Conservation (phyloP, 2,329 filamentous ascomycete species). For the Cadophora luteo-olivacea region DNA sequence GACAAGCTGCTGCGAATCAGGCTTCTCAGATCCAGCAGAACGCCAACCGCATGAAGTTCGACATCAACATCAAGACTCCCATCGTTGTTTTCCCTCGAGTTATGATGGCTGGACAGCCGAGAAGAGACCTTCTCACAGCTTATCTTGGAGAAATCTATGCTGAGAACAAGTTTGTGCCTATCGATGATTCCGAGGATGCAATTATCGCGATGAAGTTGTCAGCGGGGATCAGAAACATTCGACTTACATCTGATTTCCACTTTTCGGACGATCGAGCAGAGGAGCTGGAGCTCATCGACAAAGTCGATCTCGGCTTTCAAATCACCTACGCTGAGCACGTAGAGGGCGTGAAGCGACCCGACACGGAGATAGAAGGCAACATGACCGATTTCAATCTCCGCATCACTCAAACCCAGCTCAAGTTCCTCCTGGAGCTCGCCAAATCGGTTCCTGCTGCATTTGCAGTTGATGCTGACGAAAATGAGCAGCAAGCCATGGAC, state of each 20-base stretch:
- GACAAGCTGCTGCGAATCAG: constrained; percentile 91
- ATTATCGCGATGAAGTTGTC: constrained; percentile 88
- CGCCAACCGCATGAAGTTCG: constrained; percentile 89
- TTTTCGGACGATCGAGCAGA: constrained; percentile 76
- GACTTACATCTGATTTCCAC: constrained; percentile 87
- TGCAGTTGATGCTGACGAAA: constrained; percentile 72
- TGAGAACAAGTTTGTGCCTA: constrained; percentile 86
- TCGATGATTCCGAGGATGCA: constrained; percentile 77
- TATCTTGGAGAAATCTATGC: constrained; percentile 98
- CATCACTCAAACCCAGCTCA: constrained; percentile 89
- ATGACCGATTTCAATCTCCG: constrained; percentile 94
- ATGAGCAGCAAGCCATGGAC: constrained; percentile 75
- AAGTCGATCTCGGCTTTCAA: constrained; percentile 92
- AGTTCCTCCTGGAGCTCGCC: constrained; percentile 86
- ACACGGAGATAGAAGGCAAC: constrained; percentile 87
- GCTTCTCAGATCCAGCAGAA: constrained; percentile 93
- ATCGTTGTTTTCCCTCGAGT: constrained; percentile 93
- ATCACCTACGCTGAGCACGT: constrained; percentile 91
- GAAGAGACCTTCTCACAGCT: constrained; percentile 85
- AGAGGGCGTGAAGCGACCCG: constrained; percentile 77
- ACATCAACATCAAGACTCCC: constrained; percentile 90
- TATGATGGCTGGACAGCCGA: constrained; percentile 71
- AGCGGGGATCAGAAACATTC: constrained; percentile 89
- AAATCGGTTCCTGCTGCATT: constrained; percentile 89
- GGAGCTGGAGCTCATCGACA: constrained; percentile 94